Conservation (phyloP, 2,329 filamentous ascomycete species). For the Exophiala mesophila region DNA sequence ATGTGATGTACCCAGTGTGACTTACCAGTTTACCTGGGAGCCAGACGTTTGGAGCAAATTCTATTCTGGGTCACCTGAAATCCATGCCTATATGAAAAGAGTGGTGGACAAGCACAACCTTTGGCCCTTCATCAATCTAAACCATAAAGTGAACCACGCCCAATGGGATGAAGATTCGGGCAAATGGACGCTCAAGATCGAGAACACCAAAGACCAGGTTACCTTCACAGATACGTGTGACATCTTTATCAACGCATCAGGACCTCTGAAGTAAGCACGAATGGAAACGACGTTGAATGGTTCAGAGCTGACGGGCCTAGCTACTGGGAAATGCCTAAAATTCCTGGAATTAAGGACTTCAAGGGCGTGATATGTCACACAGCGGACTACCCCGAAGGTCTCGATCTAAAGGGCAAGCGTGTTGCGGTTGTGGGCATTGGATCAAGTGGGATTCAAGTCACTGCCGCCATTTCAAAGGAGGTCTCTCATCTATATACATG, state of each 20-base stretch:
- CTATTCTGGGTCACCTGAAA: conserved; percentile 17
- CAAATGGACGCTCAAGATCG: conserved; percentile 15
- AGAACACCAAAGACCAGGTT: background rate
- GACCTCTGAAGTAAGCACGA: conserved; percentile 29
- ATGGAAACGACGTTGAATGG: too few relatives aligned
- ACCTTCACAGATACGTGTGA: conserved; percentile 24
- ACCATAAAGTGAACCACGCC: conserved; percentile 19
- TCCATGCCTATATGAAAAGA: conserved; percentile 12
- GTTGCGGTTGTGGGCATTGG: conserved; percentile 27
- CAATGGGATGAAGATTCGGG: conserved; percentile 12
- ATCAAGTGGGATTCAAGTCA: conserved; percentile 23
- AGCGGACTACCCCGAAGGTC: conserved; percentile 29
- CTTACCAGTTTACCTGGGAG: conserved; percentile 1
- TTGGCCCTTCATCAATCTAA: conserved; percentile 24
- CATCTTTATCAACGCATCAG: conserved; percentile 28
- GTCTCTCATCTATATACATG: conserved; percentile 29
- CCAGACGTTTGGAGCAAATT: conserved; percentile 9
- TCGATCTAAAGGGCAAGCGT: conserved; percentile 25
- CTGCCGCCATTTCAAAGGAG: conserved; percentile 36
- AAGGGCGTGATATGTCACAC: conserved; percentile 32
- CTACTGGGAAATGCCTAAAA: conserved; percentile 34
- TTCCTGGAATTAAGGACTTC: conserved; percentile 33
- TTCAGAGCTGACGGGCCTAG: too few relatives aligned
- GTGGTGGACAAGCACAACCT: conserved; percentile 17
- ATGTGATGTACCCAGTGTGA: conserved; percentile 27